Conservation (phyloP, 768 basidiomycete genomes). For the Termitomyces sp. region DNA sequence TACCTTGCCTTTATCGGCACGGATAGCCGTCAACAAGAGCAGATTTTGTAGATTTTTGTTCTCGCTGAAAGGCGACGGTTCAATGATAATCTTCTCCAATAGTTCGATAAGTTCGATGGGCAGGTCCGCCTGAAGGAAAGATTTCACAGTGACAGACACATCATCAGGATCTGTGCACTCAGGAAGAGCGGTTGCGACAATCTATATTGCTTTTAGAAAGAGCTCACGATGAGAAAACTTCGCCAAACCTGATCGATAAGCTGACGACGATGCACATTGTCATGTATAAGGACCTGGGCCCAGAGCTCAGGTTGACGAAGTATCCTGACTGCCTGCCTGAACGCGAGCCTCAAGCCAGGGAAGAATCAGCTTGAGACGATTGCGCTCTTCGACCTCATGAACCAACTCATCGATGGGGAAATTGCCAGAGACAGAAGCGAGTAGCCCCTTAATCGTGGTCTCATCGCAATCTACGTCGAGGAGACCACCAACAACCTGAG, state of each 20-base stretch:
- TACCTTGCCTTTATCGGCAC: slow-evolving; percentile 97
- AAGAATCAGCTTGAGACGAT: slow-evolving; percentile 92
- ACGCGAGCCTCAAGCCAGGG: slow-evolving; percentile 97
- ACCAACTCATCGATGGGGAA: slow-evolving; percentile 99
- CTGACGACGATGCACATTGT: slow-evolving; percentile 88
- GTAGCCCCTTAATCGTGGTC: slow-evolving; percentile 87
- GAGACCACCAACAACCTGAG: slow-evolving; percentile 94
- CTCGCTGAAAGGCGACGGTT: slow-evolving; percentile 96
- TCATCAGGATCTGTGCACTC: slow-evolving; percentile 98
- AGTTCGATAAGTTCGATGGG: slow-evolving; percentile 96
- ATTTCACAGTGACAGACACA: slow-evolving; percentile 97
- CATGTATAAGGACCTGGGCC: slow-evolving; percentile 87
- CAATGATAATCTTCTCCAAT: slow-evolving; percentile 97
- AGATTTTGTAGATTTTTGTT: slow-evolving; percentile 96
- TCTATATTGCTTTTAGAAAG: slow-evolving; percentile 36
- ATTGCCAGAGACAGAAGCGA: slow-evolving; percentile 91
- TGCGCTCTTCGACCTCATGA: slow-evolving; percentile 93
- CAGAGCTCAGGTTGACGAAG: slow-evolving; percentile 92
- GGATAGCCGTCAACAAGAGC: slow-evolving; percentile 90
- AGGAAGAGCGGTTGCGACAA: slow-evolving; percentile 91
- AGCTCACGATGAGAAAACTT: background rate
- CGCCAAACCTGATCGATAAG: slow-evolving; percentile 81
- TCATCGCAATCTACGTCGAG: slow-evolving; percentile 99
- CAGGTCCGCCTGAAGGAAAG: slow-evolving; percentile 94
- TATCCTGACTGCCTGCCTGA: slow-evolving; percentile 89